A percentile compares a stretch with the other conserved stretches of the same genome.
These are phyloP conservation scores for Evansstolkia leycettana DNA, from an alignment of 495 filamentous ascomycete genomes.

Conservation along the genomic window DNA sequence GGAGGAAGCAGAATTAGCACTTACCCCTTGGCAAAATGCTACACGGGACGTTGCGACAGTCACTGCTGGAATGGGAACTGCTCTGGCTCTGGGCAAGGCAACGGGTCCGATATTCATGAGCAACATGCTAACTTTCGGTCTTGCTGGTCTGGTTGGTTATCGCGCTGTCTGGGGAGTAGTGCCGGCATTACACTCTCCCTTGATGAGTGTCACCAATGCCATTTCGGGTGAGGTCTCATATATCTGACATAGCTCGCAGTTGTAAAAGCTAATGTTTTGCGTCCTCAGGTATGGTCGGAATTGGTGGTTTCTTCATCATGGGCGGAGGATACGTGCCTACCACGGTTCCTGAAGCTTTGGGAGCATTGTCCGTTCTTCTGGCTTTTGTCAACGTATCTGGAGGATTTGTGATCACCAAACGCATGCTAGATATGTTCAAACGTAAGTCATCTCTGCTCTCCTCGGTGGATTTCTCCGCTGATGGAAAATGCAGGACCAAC, in stretches of 20 bases:
- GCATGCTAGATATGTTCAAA: slow-evolving; percentile 89
- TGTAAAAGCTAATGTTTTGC: not conserved
- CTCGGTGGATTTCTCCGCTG: slow-evolving; percentile 3
- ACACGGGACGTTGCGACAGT: slow-evolving; percentile 56
- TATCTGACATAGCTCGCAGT: too few species aligned
- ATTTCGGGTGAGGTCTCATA: slow-evolving; percentile 44
- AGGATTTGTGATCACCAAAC: slow-evolving; percentile 74
- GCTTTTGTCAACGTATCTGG: slow-evolving; percentile 76
- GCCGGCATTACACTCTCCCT: slow-evolving; percentile 65
- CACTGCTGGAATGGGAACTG: slow-evolving; percentile 60
- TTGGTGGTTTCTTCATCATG: slow-evolving; percentile 74
- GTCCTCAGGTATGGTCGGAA: slow-evolving; percentile 53
- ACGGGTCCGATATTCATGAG: slow-evolving; percentile 71
- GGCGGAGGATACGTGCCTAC: slow-evolving; percentile 60
- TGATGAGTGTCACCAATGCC: slow-evolving; percentile 82
- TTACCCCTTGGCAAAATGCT: slow-evolving; percentile 68
- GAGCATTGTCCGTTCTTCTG: slow-evolving; percentile 63
- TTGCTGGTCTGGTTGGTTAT: slow-evolving; percentile 70
- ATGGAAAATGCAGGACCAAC: slow-evolving; percentile 39
- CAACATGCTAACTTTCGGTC: slow-evolving; percentile 66
- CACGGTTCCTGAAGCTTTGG: slow-evolving; percentile 63
- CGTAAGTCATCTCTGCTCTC: slow-evolving; percentile 20
- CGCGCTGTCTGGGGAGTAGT: slow-evolving; percentile 69
- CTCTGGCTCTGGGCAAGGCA: slow-evolving; percentile 59
- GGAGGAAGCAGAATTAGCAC: slow-evolving; percentile 43